Percentiles rank a stretch among this genome's conserved stretches.
Evolutionary conservation across 192 early-diverging fungal species (phyloP).

Genomic region (Paraglomus brasilianum): DNA sequence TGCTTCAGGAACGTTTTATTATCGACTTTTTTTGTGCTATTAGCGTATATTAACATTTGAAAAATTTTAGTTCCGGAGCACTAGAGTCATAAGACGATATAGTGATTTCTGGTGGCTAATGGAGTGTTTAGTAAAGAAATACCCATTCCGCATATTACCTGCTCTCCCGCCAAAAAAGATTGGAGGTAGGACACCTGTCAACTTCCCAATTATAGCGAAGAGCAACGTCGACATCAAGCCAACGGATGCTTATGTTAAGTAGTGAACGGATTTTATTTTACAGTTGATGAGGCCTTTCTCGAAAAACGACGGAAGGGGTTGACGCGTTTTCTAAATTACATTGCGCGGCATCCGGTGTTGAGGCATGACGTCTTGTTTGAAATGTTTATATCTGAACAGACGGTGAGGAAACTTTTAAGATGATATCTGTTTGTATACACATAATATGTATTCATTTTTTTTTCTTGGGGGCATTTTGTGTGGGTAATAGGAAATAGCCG

Average conservation of each 20-base stretch:
- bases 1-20: not conserved
- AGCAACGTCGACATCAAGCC: not conserved
- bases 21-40: not conserved
- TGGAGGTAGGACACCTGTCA: conserved; percentile 52
- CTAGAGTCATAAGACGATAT: conserved; percentile 76
- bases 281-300: conserved; percentile 68
- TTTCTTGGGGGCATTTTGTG: not conserved
- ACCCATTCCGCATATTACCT: conserved; percentile 79
- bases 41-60: not conserved
- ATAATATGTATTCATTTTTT: conserved; percentile 1
- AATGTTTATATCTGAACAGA: conserved; percentile 67
- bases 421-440: not conserved
- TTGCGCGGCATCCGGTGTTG: conserved; percentile 73
- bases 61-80: conserved; percentile 40
- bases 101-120: conserved; percentile 91
- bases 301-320: conserved; percentile 69
- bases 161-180: conserved; percentile 88
- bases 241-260: conserved; percentile 15
- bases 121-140: conserved; percentile 72
- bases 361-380: conserved; percentile 59
- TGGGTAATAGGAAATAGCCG: conserved; percentile 52
- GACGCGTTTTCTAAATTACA: conserved; percentile 68
- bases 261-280: conserved; percentile 39
- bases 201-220: conserved; percentile 3
- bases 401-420: conserved; percentile 40